Percentiles rank a stretch among this genome's conserved stretches.
Evolutionary conservation across 257 asterid species (phyloP).

Genomic region (Nemophila menziesii): DNA sequence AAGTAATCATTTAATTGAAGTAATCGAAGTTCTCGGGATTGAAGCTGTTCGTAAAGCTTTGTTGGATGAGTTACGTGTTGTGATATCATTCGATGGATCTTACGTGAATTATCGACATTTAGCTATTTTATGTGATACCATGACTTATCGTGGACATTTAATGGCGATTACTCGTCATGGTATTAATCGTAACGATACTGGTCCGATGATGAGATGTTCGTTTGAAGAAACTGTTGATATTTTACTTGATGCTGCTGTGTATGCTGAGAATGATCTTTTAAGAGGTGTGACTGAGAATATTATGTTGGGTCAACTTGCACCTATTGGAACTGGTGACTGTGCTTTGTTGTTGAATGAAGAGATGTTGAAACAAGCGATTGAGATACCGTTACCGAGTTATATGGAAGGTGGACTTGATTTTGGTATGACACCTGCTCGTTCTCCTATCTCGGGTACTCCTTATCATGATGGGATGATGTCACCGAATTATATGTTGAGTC

Average conservation of each 20-base stretch:
- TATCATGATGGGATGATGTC: slow-evolving; percentile 96
- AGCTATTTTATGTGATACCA: slow-evolving; percentile 94
- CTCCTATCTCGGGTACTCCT: slow-evolving; percentile 79
- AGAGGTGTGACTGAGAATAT: slow-evolving; percentile 97
- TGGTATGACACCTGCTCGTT: slow-evolving; percentile 92
- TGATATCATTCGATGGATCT: slow-evolving; percentile 95
- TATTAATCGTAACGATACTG: slow-evolving; percentile 87
- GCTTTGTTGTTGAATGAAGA: slow-evolving; percentile 70
- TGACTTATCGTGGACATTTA: slow-evolving; percentile 98
- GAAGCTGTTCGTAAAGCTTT: slow-evolving; percentile 92
- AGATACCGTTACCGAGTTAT: slow-evolving; percentile 83
- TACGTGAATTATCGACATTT: slow-evolving; percentile 90
- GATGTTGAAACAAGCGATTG: slow-evolving; percentile 90
- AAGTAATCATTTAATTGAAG: slow-evolving; percentile 94
- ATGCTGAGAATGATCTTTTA: slow-evolving; percentile 72
- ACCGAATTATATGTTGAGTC: slow-evolving; percentile 66
- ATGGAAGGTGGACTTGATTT: slow-evolving; percentile 87
- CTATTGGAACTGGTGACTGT: slow-evolving; percentile 96
- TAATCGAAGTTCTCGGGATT: slow-evolving; percentile 92
- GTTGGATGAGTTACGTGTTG: slow-evolving; percentile 94
- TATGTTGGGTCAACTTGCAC: slow-evolving; percentile 98
- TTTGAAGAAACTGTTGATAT: slow-evolving; percentile 97
- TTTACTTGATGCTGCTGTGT: slow-evolving; percentile 96
- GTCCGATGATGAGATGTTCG: slow-evolving; percentile 99
- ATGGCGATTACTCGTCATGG: slow-evolving; percentile 99